Evolutionary conservation across 768 basidiomycete species (phyloP), one percentile per base, ranked within the genome.

Genomic region (Trametopsis cervina): DNA sequence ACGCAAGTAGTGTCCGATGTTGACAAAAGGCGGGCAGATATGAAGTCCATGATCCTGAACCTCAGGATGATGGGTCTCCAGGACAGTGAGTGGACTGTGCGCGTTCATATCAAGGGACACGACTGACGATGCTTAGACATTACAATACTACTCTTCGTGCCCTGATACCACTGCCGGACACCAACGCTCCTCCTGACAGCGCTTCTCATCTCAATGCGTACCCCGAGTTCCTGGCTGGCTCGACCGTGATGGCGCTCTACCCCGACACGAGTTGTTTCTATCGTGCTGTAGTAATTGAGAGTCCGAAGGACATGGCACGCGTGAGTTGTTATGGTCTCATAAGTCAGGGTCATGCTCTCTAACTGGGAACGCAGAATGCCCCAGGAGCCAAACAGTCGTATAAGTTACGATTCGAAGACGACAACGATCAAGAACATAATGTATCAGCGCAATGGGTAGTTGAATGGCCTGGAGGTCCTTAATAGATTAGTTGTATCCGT

Each of bases 231-330:
- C 67, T 76, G 20, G 66, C 76, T 0, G 81, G 87, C 3, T 80
- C 83, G 18, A 85, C 75, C 0, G 89, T 92, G 9, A 78, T 92
- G 76, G 89, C 87, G 1, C 69, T 91, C n/a, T 92, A 90, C 64
- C 89, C 89, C 0, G 89, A 92, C 59, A 92, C 89, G 0, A 91
- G 87, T 56, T 89, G 86, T 61, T 92, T 92, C 69, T 92, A 92
- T 59, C 83, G 85, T 22, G 89, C 89, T 5, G 85, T 89, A 58
- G 88, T 92, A 4, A 72, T 89, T 40, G 73, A 78, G n/a, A 77
- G 79, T 9, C 88, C 86, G 4, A 67, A 57, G 41, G 75, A 74
- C 43, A 58, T 68, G 23, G 60, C 62, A 44, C 63, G 74, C 21
- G 74, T 75, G 51, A 65, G 70, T 60, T 17, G 22, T 35, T 27